Conservation (phyloP, 2,329 filamentous ascomycete genomes). For the Berkeleyomyces rouxiae region DNA sequence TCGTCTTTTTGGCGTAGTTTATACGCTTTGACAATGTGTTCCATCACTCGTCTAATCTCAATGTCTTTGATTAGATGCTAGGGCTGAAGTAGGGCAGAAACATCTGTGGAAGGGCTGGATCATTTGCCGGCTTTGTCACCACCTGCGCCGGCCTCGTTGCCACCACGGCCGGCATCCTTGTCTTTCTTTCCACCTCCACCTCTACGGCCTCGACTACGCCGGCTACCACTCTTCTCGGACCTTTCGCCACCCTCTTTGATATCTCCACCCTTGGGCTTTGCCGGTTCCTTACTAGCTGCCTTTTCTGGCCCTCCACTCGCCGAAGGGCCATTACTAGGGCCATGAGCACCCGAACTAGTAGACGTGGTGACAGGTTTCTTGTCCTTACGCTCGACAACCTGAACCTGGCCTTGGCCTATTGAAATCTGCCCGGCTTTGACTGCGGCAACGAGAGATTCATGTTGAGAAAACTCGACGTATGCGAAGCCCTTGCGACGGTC, state of each 20-base stretch:
- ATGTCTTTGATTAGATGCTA: not conserved
- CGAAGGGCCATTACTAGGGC: slow-evolving; percentile 4
- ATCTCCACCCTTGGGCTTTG: not conserved
- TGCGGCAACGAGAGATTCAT: slow-evolving; percentile 57
- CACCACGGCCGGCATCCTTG: slow-evolving; percentile 1
- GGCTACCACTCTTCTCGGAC: slow-evolving; percentile 17
- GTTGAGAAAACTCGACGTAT: slow-evolving; percentile 73
- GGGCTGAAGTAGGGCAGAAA: not conserved
- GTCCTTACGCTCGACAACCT: slow-evolving; percentile 70
- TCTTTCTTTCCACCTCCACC: slow-evolving; percentile 15
- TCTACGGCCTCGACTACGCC: slow-evolving; percentile 15
- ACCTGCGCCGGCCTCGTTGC: slow-evolving; percentile 15
- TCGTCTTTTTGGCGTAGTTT: no score
- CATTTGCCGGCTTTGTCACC: slow-evolving; percentile 14
- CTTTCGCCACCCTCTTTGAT: slow-evolving; percentile 15
- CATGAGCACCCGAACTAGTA: slow-evolving; percentile 12
- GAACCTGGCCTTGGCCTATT: slow-evolving; percentile 71
- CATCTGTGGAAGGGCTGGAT: not conserved
- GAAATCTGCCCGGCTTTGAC: slow-evolving; percentile 66
- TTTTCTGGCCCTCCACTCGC: not conserved
- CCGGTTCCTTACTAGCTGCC: not conserved
- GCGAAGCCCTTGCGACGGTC: slow-evolving; percentile 91
- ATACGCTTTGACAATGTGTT: not conserved
- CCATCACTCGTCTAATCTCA: not conserved
- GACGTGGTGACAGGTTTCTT: slow-evolving; percentile 22